Conservation (phyloP, 768 basidiomycete species). For the Basidioascus undulatus region DNA sequence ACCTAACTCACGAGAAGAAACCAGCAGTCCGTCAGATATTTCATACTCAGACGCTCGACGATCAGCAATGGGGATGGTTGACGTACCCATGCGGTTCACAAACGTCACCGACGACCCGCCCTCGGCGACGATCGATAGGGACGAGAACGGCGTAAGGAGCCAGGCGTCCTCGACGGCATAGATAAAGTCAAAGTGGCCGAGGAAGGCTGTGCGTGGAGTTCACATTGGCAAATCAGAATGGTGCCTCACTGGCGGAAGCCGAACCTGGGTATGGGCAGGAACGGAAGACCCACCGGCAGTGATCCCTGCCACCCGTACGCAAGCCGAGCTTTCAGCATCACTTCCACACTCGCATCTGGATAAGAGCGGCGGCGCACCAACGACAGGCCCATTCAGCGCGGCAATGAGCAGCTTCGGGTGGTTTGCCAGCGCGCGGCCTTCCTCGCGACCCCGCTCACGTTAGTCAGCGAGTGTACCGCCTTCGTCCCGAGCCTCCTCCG, state of each 20-base stretch:
- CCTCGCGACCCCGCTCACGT: no score
- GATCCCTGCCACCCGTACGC: no score
- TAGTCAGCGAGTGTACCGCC: no score
- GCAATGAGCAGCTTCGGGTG: constrained; percentile 47
- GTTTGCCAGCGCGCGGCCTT: no score
- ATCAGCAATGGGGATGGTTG: neutral
- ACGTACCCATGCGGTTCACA: constrained; percentile 33
- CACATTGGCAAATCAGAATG: neutral
- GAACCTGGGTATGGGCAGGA: no score
- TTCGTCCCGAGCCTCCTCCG: no score
- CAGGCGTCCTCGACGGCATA: constrained; percentile 37
- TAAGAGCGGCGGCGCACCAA: constrained; percentile 26
- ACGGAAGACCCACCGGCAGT: no score
- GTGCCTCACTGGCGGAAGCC: neutral
- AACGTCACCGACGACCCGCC: constrained; percentile 47
- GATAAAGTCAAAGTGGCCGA: constrained; percentile 55
- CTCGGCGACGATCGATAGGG: constrained; percentile 41
- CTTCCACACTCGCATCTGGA: no score
- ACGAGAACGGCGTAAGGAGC: constrained; percentile 42
- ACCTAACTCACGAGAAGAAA: constrained; percentile 28
- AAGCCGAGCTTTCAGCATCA: no score
- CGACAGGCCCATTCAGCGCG: constrained; percentile 47
- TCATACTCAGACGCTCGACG: neutral
- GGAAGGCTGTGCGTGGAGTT: constrained; percentile 26
- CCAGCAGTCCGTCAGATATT: neutral